These are phyloP conservation scores for Aureobasidium sp. DNA, from an alignment of 2,329 filamentous ascomycete genomes.

Conservation along the genomic window DNA sequence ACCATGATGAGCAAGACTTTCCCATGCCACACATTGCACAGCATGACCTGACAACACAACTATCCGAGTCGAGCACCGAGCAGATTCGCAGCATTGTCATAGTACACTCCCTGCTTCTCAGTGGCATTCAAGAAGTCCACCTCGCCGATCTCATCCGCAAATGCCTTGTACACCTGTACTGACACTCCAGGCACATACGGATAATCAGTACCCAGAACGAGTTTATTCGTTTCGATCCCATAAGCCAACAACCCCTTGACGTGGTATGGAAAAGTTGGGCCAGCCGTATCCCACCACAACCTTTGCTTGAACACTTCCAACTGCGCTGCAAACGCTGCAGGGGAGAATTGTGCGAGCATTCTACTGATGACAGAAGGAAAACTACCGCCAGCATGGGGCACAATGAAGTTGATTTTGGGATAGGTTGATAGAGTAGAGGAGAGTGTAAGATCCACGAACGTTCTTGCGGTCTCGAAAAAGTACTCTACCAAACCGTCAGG, in stretches of 20 bases:
- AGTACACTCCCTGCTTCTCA: not conserved
- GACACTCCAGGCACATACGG: not conserved
- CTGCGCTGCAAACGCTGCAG: constrained; percentile 27
- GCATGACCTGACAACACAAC: too few relatives aligned
- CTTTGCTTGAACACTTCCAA: not conserved
- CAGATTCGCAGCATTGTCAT: not conserved
- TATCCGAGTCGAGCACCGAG: not conserved
- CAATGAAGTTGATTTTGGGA: constrained; percentile 42
- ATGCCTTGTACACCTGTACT: not conserved
- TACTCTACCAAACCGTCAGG: constrained; percentile 45
- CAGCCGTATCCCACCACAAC: not conserved
- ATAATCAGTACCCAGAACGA: not conserved
- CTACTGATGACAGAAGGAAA: constrained; percentile 30
- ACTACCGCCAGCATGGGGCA: constrained; percentile 44
- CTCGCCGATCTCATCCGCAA: not conserved
- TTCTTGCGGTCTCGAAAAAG: constrained; percentile 47
- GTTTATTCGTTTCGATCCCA: not conserved
- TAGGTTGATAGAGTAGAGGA: constrained; percentile 40
- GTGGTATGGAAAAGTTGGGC: not conserved
- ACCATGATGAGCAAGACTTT: not conserved
- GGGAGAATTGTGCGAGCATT: constrained; percentile 39
- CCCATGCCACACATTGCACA: not conserved
- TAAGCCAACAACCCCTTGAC: not conserved
- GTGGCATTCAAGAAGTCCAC: not conserved
- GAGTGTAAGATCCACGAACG: constrained; percentile 43